Conservation (phyloP, 2,329 filamentous ascomycete species). For the Hypoxylon sp. region DNA sequence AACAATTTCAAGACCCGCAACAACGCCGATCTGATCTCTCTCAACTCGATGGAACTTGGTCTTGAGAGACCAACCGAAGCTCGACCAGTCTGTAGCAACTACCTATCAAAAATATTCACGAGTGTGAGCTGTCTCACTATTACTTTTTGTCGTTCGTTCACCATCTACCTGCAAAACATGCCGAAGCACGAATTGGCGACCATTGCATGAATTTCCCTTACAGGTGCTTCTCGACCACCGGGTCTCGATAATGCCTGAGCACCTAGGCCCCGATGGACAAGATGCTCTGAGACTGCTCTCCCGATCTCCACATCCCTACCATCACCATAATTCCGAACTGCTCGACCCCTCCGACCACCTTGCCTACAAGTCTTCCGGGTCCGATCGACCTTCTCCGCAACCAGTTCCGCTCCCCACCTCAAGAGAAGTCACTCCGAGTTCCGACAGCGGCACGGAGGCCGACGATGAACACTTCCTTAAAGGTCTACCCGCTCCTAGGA, state of each 20-base stretch:
- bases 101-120: no score
- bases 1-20: no score
- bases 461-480: conserved; percentile 92
- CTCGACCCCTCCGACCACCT: conserved; percentile 58
- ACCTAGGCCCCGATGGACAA: conserved; percentile 51
- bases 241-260: conserved; percentile 57
- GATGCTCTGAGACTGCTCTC: conserved; percentile 59
- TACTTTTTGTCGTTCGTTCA: neutral
- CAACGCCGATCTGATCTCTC: no score
- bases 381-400: conserved; percentile 35
- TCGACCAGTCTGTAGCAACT: no score
- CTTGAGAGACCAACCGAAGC: no score
- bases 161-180: conserved; percentile 14
- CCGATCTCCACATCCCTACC: conserved; percentile 74
- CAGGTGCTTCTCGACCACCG: conserved; percentile 34
- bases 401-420: conserved; percentile 45
- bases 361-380: conserved; percentile 30
- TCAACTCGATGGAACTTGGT: no score
- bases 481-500: conserved; percentile 82
- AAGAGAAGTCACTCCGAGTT: conserved; percentile 68
- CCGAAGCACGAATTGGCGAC: conserved; percentile 15
- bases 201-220: conserved; percentile 34
- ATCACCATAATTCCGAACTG: conserved; percentile 65
- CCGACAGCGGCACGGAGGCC: conserved; percentile 93
- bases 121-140: no score